Conservation (phyloP, 495 filamentous ascomycete genomes). For the Lepidopterella palustris region DNA sequence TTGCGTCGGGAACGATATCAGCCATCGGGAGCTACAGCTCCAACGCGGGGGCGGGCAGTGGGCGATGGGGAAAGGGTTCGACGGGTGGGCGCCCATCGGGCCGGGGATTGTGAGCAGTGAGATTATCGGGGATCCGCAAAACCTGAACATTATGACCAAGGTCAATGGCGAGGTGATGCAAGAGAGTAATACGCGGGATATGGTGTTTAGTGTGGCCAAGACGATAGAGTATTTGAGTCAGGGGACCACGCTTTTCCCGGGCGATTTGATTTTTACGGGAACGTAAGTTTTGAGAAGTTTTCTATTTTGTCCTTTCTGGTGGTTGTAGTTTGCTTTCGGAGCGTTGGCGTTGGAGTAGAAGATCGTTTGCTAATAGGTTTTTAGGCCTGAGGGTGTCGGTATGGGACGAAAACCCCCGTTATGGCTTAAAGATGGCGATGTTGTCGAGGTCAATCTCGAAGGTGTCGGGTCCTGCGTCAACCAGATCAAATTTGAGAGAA, state of each 20-base stretch:
- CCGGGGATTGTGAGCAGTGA: constrained; percentile 56
- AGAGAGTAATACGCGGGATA: constrained; percentile 46
- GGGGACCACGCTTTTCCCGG: constrained; percentile 43
- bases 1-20: constrained; percentile 75
- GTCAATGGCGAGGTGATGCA: constrained; percentile 47
- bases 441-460: constrained; percentile 9
- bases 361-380: neutral
- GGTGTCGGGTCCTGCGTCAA: constrained; percentile 13
- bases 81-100: constrained; percentile 83
- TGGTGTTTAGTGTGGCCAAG: constrained; percentile 43
- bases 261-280: constrained; percentile 45
- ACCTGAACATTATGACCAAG: constrained; percentile 37
- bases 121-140: constrained; percentile 36
- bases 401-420: constrained; percentile 11
- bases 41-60: constrained; percentile 75
- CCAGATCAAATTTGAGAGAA: constrained; percentile 7
- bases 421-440: constrained; percentile 17
- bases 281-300: constrained; percentile 18
- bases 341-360: neutral
- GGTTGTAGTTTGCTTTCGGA: neutral
- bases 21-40: constrained; percentile 79
- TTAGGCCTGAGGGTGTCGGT: constrained; percentile 11
- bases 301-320: neutral
- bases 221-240: constrained; percentile 46
- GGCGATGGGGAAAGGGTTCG: constrained; percentile 76